Conservation (phyloP, 1,284 basidiomycete genomes). For the Puccinia novopanici region DNA sequence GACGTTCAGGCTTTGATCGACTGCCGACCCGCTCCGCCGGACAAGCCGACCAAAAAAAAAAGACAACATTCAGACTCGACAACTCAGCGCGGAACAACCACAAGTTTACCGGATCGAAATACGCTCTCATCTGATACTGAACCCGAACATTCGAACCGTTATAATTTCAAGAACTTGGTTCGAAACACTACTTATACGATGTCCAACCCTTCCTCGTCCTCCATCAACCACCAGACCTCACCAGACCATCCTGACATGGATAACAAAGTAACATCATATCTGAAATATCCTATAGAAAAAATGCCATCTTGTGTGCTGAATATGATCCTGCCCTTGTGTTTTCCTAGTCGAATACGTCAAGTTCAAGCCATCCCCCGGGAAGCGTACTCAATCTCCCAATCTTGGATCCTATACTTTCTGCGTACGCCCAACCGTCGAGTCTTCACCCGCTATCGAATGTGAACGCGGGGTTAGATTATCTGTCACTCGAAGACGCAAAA, state of each 20-base stretch:
- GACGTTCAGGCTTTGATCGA: neutral
- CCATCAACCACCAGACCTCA: slow-evolving; percentile 6
- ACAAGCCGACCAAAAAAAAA: neutral
- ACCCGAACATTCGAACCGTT: neutral
- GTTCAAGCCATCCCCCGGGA: neutral
- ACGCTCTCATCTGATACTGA: neutral
- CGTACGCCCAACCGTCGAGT: slow-evolving; percentile 36
- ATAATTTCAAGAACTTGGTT: neutral
- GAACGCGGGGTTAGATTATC: slow-evolving; percentile 70
- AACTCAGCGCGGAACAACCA: neutral
- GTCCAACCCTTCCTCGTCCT: slow-evolving; percentile 20
- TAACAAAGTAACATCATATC: neutral
- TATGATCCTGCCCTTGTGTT: neutral
- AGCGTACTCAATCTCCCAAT: slow-evolving; percentile 21
- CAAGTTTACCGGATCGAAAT: neutral
- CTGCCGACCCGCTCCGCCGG: neutral
- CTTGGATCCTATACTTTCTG: slow-evolving; percentile 28
- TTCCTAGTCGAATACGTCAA: neutral
- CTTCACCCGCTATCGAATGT: slow-evolving; percentile 40
- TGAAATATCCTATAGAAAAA: neutral
- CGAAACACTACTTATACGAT: neutral
- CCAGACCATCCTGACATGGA: neutral
- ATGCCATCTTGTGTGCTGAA: neutral
- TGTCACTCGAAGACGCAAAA: slow-evolving; percentile 90
- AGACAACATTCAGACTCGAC: neutral